A percentile compares a stretch with the other conserved stretches of the same genome.
Conservation (phyloP, 2,329 filamentous ascomycete species). For the Aciculosporium take region DNA sequence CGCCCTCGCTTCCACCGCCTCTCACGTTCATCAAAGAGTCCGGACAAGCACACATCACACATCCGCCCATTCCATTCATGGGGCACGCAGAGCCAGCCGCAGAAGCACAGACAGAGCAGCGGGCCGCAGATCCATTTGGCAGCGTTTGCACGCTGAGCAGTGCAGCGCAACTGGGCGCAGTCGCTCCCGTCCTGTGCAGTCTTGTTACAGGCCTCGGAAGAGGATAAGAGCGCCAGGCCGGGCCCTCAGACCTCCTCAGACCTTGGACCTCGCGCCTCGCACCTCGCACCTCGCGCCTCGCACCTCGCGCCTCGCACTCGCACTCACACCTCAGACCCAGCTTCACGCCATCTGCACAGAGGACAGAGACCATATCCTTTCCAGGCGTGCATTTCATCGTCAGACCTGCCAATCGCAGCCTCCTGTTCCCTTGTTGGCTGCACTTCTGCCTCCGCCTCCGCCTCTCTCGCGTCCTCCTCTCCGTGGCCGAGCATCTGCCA, state of each 20-base stretch:
- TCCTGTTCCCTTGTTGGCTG: neutral
- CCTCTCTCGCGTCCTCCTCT: neutral
- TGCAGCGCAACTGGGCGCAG: too few species aligned
- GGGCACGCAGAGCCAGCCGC: too few species aligned
- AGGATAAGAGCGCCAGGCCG: neutral
- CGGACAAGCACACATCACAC: too few species aligned
- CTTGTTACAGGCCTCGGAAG: too few species aligned
- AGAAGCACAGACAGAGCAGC: neutral
- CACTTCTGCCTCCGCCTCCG: neutral
- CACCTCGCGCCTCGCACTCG: too few species aligned
- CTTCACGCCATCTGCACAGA: slow-evolving; percentile 1
- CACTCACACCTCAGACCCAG: neutral
- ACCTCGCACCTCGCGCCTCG: too few species aligned
- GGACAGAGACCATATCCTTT: neutral
- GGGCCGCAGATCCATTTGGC: neutral
- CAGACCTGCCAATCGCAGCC: slow-evolving; percentile 6
- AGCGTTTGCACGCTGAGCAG: neutral
- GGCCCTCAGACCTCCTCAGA: neutral
- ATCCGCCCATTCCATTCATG: too few species aligned
- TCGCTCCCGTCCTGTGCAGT: too few species aligned
- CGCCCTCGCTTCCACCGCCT: too few species aligned
- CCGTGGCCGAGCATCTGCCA: neutral
- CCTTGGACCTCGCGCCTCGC: too few species aligned
- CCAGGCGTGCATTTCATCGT: neutral
- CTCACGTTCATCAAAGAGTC: too few species aligned